Evolutionary conservation across 2,329 filamentous ascomycete species (phyloP), one percentile per base, ranked within the genome.

Genomic region (Rhexocercosporidium sp.): DNA sequence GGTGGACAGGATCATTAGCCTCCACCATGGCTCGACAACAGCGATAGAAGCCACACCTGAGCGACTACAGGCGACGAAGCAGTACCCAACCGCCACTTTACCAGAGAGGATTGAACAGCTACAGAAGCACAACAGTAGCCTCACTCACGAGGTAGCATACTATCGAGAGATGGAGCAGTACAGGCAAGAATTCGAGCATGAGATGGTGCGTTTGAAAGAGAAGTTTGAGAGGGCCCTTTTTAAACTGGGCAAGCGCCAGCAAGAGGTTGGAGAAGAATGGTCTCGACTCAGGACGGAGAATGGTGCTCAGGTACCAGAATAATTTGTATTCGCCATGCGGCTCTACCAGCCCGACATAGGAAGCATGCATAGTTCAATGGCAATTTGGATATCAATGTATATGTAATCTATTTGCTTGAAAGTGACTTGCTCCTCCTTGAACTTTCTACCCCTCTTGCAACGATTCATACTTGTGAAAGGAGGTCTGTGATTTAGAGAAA

Each of bases 101-200:
- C 8, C 27, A 37, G 59, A 68, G 41, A 66, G 51, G 34, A 66
- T 70, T 59, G 61, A 69, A 44, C 61, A 70, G 31, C 34, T 70
- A 64, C 53, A 70, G 37, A 68, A 41, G 59, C 51, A 61, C 37
- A 64, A 49, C 14, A 60, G 64, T 49, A 65, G 31, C 27, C 66
- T 68, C 53, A 65, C 66, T 62, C 61, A 69, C 57, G 57, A 70
- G 62, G 51, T 66, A 56, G 59, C 56, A 54, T 70, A 69, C 34
- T 70, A 69, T n/a, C 57, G 53, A 62, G 49, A 66, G 20, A 70
- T 69, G 46, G 64, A 69, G 39, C 57, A 49, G 41, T 56, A 54
- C n/a, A 62, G 49, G 39, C 66, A 59, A 22, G 56, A 69, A 22
- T 70, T 70, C 49, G 46, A 66, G 65, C 47, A 62, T 63, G 34